Evolutionary conservation across 2,329 filamentous ascomycete species (phyloP), one percentile per base, ranked within the genome.

Genomic region (Monosporascus sp.): DNA sequence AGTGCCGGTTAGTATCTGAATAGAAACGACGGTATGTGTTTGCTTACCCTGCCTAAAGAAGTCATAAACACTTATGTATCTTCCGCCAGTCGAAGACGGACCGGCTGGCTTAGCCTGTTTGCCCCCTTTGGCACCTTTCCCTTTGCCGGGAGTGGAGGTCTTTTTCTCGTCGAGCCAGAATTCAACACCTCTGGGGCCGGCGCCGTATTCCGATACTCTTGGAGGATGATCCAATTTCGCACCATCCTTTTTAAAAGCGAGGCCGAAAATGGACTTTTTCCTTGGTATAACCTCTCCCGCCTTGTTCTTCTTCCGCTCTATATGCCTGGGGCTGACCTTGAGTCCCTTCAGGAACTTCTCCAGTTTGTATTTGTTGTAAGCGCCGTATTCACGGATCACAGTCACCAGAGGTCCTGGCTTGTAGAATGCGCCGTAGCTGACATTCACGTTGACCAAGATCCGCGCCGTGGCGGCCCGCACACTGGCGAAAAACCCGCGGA

Each of bases 61-160:
- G 18, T 80, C 68, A 35, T 69, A 72, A 43, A 87, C 77, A 50
- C 70, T 75, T 20, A 82, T 75, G 55, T 80, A 82, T 14, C 60
- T 60, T 0, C 69, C 70, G 0, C 62, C 62, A 17, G 67, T 61
- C 39, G 65, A 55, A 20, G 67, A 57, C 50, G 67, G 68, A 44
- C 65, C 61, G 45, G 53, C 41, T 62, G 62, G 60, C 59, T 62
- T 55, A 65, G 69, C 52, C 70, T 31, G 27, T 27, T 49, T 54
- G 15, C 53, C 31, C 7, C 68, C 68, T 46, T 65, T 62, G 48
- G 52, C 41, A 62, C 63, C 61, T 60, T 62, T 56, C 65, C 31
- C 39, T 41, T 49, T 54, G 17, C 54, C 35, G 35, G 62, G 56
- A 50, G 55, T 49, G 46, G 41, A 49, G 54, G 14, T 65, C 5